Conservation (phyloP, 352 stramenopile genomes). For the Phytophthora tentaculata region DNA sequence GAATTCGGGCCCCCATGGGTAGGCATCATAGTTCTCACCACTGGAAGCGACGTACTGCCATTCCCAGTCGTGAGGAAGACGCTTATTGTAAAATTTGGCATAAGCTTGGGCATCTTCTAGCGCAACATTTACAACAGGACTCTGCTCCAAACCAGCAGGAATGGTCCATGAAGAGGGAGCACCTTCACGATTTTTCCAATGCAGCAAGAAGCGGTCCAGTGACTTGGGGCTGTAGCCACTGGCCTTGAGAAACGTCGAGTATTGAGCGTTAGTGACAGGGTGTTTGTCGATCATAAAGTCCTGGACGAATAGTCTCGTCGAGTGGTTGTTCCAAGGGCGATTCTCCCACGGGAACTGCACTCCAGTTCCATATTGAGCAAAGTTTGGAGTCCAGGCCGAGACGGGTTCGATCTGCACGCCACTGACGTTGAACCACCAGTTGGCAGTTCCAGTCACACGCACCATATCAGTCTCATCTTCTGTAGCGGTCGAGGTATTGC, state of each 20-base stretch:
- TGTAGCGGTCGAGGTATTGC: background rate
- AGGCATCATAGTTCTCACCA: conserved; percentile 57
- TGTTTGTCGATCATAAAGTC: conserved; percentile 80
- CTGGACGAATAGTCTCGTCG: conserved; percentile 57
- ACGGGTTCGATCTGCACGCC: conserved; percentile 87
- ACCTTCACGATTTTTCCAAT: conserved; percentile 65
- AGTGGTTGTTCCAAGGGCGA: conserved; percentile 84
- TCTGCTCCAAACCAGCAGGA: conserved; percentile 51
- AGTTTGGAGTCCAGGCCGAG: conserved; percentile 66
- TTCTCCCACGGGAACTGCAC: conserved; percentile 89
- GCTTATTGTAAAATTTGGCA: conserved; percentile 72
- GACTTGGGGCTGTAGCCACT: conserved; percentile 65
- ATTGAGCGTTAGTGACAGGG: conserved; percentile 83
- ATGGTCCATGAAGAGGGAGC: conserved; percentile 51
- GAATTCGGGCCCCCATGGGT: conserved; percentile 64
- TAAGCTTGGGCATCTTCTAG: conserved; percentile 78
- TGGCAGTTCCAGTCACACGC: conserved; percentile 43
- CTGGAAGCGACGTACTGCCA: conserved; percentile 89
- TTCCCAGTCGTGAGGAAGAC: conserved; percentile 84
- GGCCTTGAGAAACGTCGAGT: conserved; percentile 53
- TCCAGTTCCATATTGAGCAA: conserved; percentile 59
- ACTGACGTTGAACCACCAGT: conserved; percentile 86
- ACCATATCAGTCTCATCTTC: conserved; percentile 46
- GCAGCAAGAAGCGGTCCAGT: conserved; percentile 70
- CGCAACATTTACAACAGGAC: conserved; percentile 78